Conservation (phyloP, 2,329 filamentous ascomycete species). For the Alternaria ventricosa region DNA sequence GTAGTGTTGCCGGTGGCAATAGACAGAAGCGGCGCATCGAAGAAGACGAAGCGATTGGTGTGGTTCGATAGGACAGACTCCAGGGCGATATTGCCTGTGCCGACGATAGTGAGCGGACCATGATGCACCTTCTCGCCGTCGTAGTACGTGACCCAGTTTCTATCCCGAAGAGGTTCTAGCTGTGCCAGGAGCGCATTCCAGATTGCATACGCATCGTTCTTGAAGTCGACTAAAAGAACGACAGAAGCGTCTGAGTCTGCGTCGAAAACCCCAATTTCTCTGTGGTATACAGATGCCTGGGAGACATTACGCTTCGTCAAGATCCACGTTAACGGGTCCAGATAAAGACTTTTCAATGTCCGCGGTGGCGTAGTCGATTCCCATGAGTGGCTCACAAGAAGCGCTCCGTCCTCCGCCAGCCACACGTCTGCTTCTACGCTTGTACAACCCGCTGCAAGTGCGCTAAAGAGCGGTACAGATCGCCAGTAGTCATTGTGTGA, state of each 20-base stretch:
- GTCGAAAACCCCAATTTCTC: constrained; percentile 59
- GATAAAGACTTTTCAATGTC: constrained; percentile 37
- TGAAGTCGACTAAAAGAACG: constrained; percentile 73
- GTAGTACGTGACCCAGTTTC: constrained; percentile 59
- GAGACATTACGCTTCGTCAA: constrained; percentile 41
- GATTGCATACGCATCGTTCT: constrained; percentile 61
- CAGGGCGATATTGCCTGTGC: constrained; percentile 69
- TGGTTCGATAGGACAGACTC: constrained; percentile 55
- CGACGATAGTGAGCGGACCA: constrained; percentile 71
- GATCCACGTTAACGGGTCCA: constrained; percentile 51
- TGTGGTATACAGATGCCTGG: constrained; percentile 22
- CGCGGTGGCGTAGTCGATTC: constrained; percentile 22
- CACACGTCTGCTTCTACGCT: constrained; percentile 44
- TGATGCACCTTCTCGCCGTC: constrained; percentile 58
- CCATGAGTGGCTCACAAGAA: constrained; percentile 40
- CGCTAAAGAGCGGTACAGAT: constrained; percentile 48
- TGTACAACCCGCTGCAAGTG: constrained; percentile 48
- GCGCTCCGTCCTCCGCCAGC: constrained; percentile 29
- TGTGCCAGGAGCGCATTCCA: constrained; percentile 62
- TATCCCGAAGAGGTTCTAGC: constrained; percentile 64
- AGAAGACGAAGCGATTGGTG: constrained; percentile 67
- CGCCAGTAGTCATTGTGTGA: constrained; percentile 56
- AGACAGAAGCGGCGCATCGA: constrained; percentile 67
- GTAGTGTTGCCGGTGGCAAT: constrained; percentile 15
- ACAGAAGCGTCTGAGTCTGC: constrained; percentile 52